phyloP scores from a whole-genome alignment of 352 stramenopile species.

The Phytophthora nicotianae region DNA sequence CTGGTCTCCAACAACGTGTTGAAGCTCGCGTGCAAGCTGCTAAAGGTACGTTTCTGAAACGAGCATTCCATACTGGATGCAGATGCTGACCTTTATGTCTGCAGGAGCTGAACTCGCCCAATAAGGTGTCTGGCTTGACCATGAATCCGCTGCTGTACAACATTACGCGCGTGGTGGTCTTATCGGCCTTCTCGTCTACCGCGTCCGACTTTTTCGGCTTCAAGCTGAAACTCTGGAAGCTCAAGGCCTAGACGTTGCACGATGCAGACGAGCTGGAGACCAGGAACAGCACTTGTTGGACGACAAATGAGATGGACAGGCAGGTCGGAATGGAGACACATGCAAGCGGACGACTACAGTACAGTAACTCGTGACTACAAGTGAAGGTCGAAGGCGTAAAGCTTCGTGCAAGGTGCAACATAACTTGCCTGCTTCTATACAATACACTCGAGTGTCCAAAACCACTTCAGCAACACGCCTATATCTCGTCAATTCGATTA shows the following conservation, averaged over 20 bases:
- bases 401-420: slow-evolving; percentile 2
- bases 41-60: slow-evolving; percentile 62
- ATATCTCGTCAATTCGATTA: slow-evolving; percentile 21
- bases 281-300: slow-evolving; percentile 13
- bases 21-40: slow-evolving; percentile 90
- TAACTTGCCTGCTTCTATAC: slow-evolving; percentile 24
- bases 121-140: slow-evolving; percentile 90
- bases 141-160: slow-evolving; percentile 93
- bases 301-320: slow-evolving; percentile 34
- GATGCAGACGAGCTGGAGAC: slow-evolving; percentile 5
- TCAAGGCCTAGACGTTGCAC: slow-evolving; percentile 65
- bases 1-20: slow-evolving; percentile 91
- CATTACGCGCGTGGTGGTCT: slow-evolving; percentile 86
- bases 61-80: neutral
- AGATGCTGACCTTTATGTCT: slow-evolving; percentile 29
- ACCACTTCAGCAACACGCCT: slow-evolving; percentile 7
- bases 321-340: slow-evolving; percentile 27
- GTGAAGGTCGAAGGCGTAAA: slow-evolving; percentile 17
- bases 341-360: slow-evolving; percentile 12
- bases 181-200: slow-evolving; percentile 89
- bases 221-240: slow-evolving; percentile 92
- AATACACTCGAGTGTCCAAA: slow-evolving; percentile 13
- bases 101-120: slow-evolving; percentile 88
- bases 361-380: slow-evolving; percentile 7
- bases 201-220: slow-evolving; percentile 92